Evolutionary conservation across 2,329 filamentous ascomycete species (phyloP), one percentile per base, ranked within the genome.

Genomic region (Aspergillus terreus): DNA sequence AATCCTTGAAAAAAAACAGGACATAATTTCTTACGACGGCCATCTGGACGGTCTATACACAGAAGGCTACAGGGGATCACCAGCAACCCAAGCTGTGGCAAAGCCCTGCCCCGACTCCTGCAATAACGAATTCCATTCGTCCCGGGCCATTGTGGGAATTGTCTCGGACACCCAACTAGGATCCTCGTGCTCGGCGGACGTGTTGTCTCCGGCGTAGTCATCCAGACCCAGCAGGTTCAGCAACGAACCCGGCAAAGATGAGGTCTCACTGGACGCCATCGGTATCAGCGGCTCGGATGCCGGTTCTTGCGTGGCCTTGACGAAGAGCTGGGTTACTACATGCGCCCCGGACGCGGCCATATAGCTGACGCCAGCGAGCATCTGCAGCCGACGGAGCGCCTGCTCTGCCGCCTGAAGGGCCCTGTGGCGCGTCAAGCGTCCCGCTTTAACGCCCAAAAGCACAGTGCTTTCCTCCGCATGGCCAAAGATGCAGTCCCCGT

Each of bases 311-410:
- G 30, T 41, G n/a, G 42, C 50, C 12, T 46, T 41, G 19, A 36
- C 5, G 21, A 52, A 46, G 17, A 52, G 50, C 17, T 52, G 46
- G 12, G 50, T 33, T 21, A 49, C 46, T 4, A 49, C 50, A 12
- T 23, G 50, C 14, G 41, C 50, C 15, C 46, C 46, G 35, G 50
- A 33, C 6, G 46, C 46, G n/a, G 50, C 50, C 50, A 52, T 52
- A 1, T 46, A 42, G 25, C 46, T 52, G 15, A 52, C 42, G 11
- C 36, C 14, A 23, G 50, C 46, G 19, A 52, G 46, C 42, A 52
- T 49, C 11, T 52, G 50, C 41, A 52, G 40, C 5, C 50, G 50
- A 11, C 35, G 7, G 14, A 52, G 42, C 15, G 46, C 46, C 40
- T 52, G 19, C 42, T 52, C 50, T 14, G 32, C 46, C 33, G 46